Evolutionary conservation across 2,329 filamentous ascomycete species (phyloP).

Genomic region (Penicillium decumbens): DNA sequence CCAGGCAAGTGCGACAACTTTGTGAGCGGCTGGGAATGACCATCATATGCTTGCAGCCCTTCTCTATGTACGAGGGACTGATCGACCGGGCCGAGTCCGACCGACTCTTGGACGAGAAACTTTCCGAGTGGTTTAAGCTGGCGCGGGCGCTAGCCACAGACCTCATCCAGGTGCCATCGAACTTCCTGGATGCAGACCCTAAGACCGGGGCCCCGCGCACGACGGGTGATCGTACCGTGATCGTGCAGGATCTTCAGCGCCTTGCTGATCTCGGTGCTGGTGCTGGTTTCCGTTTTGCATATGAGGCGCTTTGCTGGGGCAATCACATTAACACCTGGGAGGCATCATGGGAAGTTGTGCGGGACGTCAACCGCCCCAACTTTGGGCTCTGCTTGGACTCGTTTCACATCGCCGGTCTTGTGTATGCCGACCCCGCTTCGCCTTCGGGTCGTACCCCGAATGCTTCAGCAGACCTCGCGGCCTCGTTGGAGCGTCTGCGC

Average conservation of each 20-base stretch:
- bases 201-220: slow-evolving; percentile 38
- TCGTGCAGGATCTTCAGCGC: slow-evolving; percentile 34
- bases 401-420: slow-evolving; percentile 70
- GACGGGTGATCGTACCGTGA: slow-evolving; percentile 28
- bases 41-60: slow-evolving; percentile 63
- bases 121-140: slow-evolving; percentile 66
- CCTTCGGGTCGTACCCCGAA: slow-evolving; percentile 47
- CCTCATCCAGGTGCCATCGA: slow-evolving; percentile 69
- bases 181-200: slow-evolving; percentile 51
- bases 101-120: slow-evolving; percentile 54
- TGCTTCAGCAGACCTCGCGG: slow-evolving; percentile 53
- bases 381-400: slow-evolving; percentile 74
- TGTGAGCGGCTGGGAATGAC: slow-evolving; percentile 29
- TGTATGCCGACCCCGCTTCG: slow-evolving; percentile 64
- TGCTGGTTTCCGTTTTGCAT: slow-evolving; percentile 49
- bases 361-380: slow-evolving; percentile 63
- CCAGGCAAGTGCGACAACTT: slow-evolving; percentile 49
- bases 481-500: slow-evolving; percentile 54
- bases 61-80: slow-evolving; percentile 72
- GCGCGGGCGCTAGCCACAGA: slow-evolving; percentile 62
- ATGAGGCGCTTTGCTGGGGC: slow-evolving; percentile 69
- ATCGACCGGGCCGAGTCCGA: slow-evolving; percentile 57
- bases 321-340: slow-evolving; percentile 69
- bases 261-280: slow-evolving; percentile 63
- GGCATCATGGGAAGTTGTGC: slow-evolving; percentile 63